A percentile compares a stretch with the other conserved stretches of the same genome.
Conservation (phyloP, 164 flowering plant species). For the Stephania japonica region DNA sequence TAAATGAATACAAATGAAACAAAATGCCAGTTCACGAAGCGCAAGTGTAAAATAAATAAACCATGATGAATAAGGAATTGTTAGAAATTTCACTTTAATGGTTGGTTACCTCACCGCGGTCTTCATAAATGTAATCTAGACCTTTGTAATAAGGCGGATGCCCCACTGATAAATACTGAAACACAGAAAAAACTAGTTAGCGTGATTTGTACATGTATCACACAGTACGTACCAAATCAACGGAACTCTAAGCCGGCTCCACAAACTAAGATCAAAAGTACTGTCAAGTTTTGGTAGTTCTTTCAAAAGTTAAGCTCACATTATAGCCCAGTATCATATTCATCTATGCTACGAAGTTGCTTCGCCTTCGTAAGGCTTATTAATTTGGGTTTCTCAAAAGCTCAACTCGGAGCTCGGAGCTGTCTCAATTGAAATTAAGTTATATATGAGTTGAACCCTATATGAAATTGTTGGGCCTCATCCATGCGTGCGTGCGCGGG, state of each 20-base stretch:
- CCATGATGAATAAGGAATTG: not conserved
- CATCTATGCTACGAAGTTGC: not conserved
- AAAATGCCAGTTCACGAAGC: not conserved
- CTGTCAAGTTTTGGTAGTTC: not conserved
- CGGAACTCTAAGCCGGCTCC: not conserved
- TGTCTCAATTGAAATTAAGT: not conserved
- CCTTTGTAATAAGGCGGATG: slow-evolving; percentile 93
- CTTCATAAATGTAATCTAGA: slow-evolving; percentile 90
- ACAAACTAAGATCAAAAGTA: not conserved
- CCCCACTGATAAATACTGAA: slow-evolving; percentile 84
- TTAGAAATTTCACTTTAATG: not conserved
- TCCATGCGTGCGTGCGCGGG: too few relatives aligned
- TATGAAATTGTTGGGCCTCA: too few relatives aligned
- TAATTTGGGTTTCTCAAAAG: not conserved
- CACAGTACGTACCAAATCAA: not conserved
- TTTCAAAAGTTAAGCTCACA: not conserved
- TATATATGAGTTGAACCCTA: not conserved
- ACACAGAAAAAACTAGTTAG: not conserved
- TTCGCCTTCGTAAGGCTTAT: not conserved
- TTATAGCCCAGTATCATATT: not conserved
- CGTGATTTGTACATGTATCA: not conserved
- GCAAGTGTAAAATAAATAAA: not conserved
- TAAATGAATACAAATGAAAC: not conserved
- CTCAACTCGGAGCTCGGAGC: not conserved
- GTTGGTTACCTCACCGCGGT: slow-evolving; percentile 74